Evolutionary conservation across 1,284 basidiomycete species (phyloP).

Genomic region (Gastroboletus turbinatus): DNA sequence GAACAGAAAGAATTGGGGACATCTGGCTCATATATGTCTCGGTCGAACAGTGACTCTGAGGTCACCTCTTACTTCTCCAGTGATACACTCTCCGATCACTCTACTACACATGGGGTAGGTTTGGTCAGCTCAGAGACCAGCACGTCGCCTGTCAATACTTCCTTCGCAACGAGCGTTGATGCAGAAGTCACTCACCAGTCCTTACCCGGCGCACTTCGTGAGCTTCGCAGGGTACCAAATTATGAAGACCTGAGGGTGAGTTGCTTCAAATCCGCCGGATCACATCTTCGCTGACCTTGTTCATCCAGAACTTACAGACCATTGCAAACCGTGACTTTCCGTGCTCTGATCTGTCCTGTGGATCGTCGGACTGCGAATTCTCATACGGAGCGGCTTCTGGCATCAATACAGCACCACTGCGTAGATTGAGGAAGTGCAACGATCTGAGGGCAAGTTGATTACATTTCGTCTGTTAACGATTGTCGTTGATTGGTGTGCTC

Average conservation of each 20-base stretch:
- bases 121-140: neutral
- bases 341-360: neutral
- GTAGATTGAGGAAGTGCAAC: neutral
- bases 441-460: neutral
- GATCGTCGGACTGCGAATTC: neutral
- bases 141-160: conserved; percentile 8
- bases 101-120: neutral
- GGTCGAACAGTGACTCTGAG: neutral
- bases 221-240: conserved; percentile 22
- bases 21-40: neutral
- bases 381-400: neutral
- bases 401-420: neutral
- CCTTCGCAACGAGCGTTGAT: conserved; percentile 26
- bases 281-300: neutral
- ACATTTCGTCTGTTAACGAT: neutral
- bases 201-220: neutral
- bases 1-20: neutral
- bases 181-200: neutral
- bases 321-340: neutral
- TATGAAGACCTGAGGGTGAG: conserved; percentile 22
- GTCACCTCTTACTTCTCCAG: conserved; percentile 12
- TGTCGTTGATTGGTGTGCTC: neutral
- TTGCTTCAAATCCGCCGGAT: neutral
- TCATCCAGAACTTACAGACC: neutral
- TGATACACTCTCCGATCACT: conserved; percentile 2